A percentile compares a stretch with the other conserved stretches of the same genome.
phyloP scores from a whole-genome alignment of 352 stramenopile species.

The Phytophthora sp. region DNA sequence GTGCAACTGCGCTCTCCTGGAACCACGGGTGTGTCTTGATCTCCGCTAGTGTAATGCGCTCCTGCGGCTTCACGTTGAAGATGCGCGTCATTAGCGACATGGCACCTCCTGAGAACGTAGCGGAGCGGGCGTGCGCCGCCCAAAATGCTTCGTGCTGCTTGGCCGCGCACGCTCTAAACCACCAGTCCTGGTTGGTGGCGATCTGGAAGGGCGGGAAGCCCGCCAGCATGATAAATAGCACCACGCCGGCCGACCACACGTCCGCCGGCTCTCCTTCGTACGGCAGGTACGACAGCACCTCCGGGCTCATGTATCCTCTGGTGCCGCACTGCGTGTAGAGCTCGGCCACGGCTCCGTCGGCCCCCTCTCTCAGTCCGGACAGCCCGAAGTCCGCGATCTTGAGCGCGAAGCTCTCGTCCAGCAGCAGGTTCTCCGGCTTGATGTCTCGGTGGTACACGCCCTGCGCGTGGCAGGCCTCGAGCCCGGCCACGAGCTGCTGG shows the following conservation, averaged over 20 bases:
- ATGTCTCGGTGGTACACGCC: constrained; percentile 94
- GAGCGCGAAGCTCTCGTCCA: constrained; percentile 84
- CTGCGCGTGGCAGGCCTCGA: constrained; percentile 83
- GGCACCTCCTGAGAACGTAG: constrained; percentile 71
- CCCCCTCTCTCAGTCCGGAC: constrained; percentile 85
- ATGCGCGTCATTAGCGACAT: constrained; percentile 79
- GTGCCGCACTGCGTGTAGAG: constrained; percentile 91
- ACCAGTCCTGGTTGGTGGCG: constrained; percentile 89
- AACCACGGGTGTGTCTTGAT: constrained; percentile 82
- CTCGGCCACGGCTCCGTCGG: constrained; percentile 64
- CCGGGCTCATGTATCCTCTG: constrained; percentile 93
- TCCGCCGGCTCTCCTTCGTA: constrained; percentile 91
- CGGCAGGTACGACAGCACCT: constrained; percentile 83
- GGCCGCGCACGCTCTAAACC: constrained; percentile 81
- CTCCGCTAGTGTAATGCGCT: constrained; percentile 78
- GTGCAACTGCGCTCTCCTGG: constrained; percentile 47
- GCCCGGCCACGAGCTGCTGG: constrained; percentile 79
- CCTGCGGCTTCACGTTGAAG: constrained; percentile 72
- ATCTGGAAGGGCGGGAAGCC: constrained; percentile 93
- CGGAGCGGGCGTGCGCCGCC: constrained; percentile 72
- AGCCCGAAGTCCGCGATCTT: constrained; percentile 97
- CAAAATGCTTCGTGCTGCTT: constrained; percentile 84
- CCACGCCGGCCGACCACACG: constrained; percentile 92
- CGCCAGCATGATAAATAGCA: constrained; percentile 94
- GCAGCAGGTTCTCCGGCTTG: constrained; percentile 94